Percentiles rank a stretch among this genome's conserved stretches.
phyloP scores from a whole-genome alignment of 208 protist species.

The Trypanosoma brucei region DNA sequence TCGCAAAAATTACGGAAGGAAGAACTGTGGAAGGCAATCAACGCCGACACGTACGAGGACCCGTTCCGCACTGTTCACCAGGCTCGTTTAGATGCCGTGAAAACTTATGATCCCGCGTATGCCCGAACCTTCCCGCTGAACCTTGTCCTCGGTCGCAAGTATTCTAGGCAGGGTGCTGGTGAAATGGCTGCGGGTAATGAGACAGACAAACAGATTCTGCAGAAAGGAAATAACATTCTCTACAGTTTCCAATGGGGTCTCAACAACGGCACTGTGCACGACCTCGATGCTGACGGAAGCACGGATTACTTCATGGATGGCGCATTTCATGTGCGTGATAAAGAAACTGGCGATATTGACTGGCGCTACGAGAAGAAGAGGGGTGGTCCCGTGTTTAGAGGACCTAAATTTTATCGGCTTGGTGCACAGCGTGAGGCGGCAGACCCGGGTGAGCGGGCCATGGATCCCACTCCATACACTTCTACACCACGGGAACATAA shows the following conservation, averaged over 20 bases:
- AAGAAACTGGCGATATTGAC: constrained; percentile 78
- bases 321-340: constrained; percentile 72
- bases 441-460: constrained; percentile 37
- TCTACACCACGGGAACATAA: constrained; percentile 15
- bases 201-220: constrained; percentile 63
- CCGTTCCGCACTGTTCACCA: constrained; percentile 78
- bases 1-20: constrained; percentile 21
- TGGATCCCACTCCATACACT: constrained; percentile 42
- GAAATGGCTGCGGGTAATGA: constrained; percentile 67
- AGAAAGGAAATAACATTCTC: constrained; percentile 28
- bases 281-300: constrained; percentile 72
- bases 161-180: constrained; percentile 47
- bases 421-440: constrained; percentile 51
- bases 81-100: constrained; percentile 70
- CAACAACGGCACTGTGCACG: constrained; percentile 40
- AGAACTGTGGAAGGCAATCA: constrained; percentile 56
- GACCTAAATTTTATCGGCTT: constrained; percentile 69
- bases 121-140: constrained; percentile 36
- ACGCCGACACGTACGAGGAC: constrained; percentile 69
- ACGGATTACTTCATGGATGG: constrained; percentile 65
- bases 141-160: constrained; percentile 73
- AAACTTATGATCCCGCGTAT: constrained; percentile 66
- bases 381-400: constrained; percentile 65
- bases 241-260: constrained; percentile 62
- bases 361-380: constrained; percentile 80